Evolutionary conservation across 306 rosid genomes (phyloP).

Genomic region (Benincasa hispida): DNA sequence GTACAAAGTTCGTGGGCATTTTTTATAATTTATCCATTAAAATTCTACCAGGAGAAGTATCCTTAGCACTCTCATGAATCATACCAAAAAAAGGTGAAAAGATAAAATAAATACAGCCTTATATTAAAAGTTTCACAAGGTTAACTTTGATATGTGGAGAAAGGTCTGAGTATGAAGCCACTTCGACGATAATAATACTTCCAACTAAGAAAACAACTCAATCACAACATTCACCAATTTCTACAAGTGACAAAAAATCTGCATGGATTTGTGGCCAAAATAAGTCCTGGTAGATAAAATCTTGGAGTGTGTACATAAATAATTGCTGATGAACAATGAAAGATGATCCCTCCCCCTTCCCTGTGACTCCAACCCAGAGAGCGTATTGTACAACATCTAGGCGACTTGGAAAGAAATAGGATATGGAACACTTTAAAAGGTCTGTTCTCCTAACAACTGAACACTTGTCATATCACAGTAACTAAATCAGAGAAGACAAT

Average conservation of each 20-base stretch:
- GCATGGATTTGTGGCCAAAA: not conserved
- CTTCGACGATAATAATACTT: not conserved
- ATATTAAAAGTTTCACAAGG: not conserved
- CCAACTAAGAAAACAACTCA: not conserved
- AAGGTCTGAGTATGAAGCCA: not conserved
- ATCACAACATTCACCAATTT: not conserved
- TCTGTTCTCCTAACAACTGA: not conserved
- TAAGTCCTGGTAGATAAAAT: not conserved
- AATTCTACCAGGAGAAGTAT: not conserved
- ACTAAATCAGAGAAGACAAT: not conserved
- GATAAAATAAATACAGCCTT: not conserved
- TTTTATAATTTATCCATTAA: too few species aligned
- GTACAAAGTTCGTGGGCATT: too few species aligned
- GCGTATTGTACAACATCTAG: not conserved
- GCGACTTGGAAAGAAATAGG: not conserved
- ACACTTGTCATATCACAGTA: not conserved
- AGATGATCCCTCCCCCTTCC: not conserved
- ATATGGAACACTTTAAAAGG: not conserved
- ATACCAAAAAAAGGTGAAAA: not conserved
- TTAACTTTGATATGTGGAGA: not conserved
- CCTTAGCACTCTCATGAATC: not conserved
- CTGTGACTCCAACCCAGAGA: not conserved
- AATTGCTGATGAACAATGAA: not conserved
- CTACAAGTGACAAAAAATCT: not conserved
- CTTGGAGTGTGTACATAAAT: too few species aligned